phyloP scores from a whole-genome alignment of 2,329 filamentous ascomycete genomes.

The Mycosphaerella arachidis region DNA sequence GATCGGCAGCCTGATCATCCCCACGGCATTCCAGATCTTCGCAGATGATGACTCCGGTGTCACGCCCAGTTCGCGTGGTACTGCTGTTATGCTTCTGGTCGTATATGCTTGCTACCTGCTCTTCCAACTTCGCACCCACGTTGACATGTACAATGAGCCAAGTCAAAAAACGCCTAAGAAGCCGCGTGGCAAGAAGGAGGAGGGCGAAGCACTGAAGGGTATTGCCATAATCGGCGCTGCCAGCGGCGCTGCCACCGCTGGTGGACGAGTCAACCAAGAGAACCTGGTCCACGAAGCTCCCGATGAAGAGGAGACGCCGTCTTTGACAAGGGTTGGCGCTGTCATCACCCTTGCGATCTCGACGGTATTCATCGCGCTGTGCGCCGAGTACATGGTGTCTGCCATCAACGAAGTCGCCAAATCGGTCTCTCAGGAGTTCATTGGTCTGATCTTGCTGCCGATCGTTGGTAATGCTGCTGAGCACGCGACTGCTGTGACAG shows the following conservation, averaged over 20 bases:
- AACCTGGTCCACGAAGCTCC: slow-evolving; percentile 48
- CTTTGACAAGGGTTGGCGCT: slow-evolving; percentile 68
- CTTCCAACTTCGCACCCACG: slow-evolving; percentile 88
- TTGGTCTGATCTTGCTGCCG: slow-evolving; percentile 60
- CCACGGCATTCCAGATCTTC: slow-evolving; percentile 72
- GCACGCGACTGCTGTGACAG: slow-evolving; percentile 59
- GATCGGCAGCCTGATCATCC: slow-evolving; percentile 79
- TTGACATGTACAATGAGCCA: slow-evolving; percentile 71
- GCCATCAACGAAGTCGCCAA: slow-evolving; percentile 54
- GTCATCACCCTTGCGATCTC: slow-evolving; percentile 65
- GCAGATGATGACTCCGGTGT: slow-evolving; percentile 27
- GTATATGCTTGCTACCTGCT: slow-evolving; percentile 80
- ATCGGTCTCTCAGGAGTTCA: slow-evolving; percentile 55
- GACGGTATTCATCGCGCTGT: slow-evolving; percentile 75
- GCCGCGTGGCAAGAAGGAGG: slow-evolving; percentile 42
- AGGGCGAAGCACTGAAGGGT: slow-evolving; percentile 47
- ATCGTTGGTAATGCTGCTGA: slow-evolving; percentile 65
- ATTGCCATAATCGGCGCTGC: slow-evolving; percentile 52
- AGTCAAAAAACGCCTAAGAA: slow-evolving; percentile 70
- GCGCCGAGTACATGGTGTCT: slow-evolving; percentile 62
- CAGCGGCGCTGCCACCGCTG: slow-evolving; percentile 48
- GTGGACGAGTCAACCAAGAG: slow-evolving; percentile 48
- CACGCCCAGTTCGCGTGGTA: slow-evolving; percentile 60
- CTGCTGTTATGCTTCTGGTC: slow-evolving; percentile 72
- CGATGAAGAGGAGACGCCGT: slow-evolving; percentile 66